A percentile compares a stretch with the other conserved stretches of the same genome.
phyloP scores from a whole-genome alignment of 306 rosid species.

The Astragalus membranaceus region DNA sequence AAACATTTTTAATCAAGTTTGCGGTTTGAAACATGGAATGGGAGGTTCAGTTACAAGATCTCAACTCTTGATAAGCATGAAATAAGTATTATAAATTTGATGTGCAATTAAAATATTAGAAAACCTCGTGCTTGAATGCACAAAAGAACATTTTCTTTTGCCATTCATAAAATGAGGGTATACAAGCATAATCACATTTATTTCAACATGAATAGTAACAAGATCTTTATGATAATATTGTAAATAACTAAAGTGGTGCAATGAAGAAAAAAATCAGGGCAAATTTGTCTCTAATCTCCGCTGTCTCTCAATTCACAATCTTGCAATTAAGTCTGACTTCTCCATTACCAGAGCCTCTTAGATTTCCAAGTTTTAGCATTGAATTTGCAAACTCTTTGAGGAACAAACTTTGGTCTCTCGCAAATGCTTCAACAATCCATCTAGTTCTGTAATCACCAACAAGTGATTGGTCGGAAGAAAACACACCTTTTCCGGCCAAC shows the following conservation, averaged over 20 bases:
- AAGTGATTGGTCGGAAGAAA: constrained; percentile 64
- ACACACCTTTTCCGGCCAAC: constrained; percentile 46
- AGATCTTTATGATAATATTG: background rate
- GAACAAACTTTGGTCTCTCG: constrained; percentile 51
- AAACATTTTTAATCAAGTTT: too few relatives aligned
- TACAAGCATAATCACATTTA: constrained; percentile 14
- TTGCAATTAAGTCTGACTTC: constrained; percentile 63
- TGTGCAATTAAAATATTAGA: background rate
- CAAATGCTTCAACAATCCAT: constrained; percentile 65
- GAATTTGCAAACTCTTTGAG: constrained; percentile 57
- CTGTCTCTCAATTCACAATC: constrained; percentile 29
- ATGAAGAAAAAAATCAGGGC: background rate
- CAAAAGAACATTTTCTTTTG: background rate
- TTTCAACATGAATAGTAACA: constrained; percentile 9
- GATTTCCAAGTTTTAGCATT: constrained; percentile 65
- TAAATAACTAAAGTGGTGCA: constrained; percentile 11
- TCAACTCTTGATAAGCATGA: background rate
- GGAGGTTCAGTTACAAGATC: background rate
- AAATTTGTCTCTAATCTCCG: background rate
- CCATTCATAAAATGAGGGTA: constrained; percentile 7
- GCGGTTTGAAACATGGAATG: background rate
- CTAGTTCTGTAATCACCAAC: constrained; percentile 48
- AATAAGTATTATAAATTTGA: background rate
- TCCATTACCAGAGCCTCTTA: constrained; percentile 42
- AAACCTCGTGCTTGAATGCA: background rate